Percentiles rank a stretch among this genome's conserved stretches.
Conservation (phyloP, 768 basidiomycete genomes). For the Leccinellum albellum region DNA sequence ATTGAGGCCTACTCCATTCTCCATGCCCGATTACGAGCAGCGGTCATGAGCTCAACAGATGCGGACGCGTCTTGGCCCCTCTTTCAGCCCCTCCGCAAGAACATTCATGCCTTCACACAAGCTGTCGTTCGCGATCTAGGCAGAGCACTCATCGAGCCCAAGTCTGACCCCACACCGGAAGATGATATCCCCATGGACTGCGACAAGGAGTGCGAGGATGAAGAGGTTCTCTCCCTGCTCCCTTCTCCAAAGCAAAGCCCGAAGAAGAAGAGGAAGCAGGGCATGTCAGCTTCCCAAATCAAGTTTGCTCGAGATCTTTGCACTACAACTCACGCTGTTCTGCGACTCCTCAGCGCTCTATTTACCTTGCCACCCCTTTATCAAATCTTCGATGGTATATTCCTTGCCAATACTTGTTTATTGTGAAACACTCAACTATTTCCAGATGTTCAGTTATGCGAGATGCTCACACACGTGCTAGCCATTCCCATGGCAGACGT, state of each 20-base stretch:
- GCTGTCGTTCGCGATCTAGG: constrained; percentile 68
- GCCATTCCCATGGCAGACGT: constrained; percentile 67
- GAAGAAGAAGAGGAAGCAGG: constrained; percentile 44
- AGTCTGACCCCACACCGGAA: constrained; percentile 13
- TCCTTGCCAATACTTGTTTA: constrained; percentile 2
- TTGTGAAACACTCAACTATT: constrained; percentile 4
- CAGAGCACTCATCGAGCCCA: constrained; percentile 61
- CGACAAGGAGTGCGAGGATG: constrained; percentile 24
- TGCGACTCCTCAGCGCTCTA: constrained; percentile 59
- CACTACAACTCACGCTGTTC: constrained; percentile 65
- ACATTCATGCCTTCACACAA: constrained; percentile 47
- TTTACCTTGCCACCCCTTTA: constrained; percentile 59
- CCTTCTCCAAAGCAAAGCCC: constrained; percentile 74
- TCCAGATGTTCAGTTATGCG: constrained; percentile 55
- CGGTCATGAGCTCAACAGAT: constrained; percentile 42
- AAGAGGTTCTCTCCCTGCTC: constrained; percentile 34
- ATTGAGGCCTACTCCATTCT: constrained; percentile 75
- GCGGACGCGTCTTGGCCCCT: constrained; percentile 64
- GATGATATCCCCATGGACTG: constrained; percentile 24
- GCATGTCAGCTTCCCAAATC: constrained; percentile 74
- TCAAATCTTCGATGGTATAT: constrained; percentile 58
- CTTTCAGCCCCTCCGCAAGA: constrained; percentile 64
- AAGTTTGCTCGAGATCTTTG: constrained; percentile 79
- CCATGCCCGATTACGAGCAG: constrained; percentile 56
- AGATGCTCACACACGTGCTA: constrained; percentile 59